Percentiles rank a stretch among this genome's conserved stretches.
These are phyloP conservation scores for Curvularia lunata DNA, from an alignment of 2,329 filamentous ascomycete species.

Conservation along the genomic window DNA sequence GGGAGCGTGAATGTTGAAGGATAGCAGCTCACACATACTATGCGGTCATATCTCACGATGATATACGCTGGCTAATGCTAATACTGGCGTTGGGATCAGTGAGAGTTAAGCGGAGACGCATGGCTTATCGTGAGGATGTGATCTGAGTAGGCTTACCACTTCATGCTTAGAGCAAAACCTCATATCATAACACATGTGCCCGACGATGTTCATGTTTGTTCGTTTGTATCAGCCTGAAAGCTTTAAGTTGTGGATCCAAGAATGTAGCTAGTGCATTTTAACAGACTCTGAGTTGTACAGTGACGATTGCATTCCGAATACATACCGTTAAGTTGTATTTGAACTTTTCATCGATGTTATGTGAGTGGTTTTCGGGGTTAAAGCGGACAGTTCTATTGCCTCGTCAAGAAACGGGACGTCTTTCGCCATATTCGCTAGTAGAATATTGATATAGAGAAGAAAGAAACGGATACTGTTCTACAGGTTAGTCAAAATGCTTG, in stretches of 20 bases:
- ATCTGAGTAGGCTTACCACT: background rate
- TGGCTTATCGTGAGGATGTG: background rate
- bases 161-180: background rate
- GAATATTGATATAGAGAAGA: background rate
- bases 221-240: background rate
- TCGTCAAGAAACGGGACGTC: slow-evolving; percentile 2
- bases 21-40: background rate
- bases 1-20: background rate
- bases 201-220: no score
- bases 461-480: background rate
- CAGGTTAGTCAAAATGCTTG: no score
- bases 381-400: slow-evolving; percentile 1
- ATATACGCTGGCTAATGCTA: background rate
- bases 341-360: slow-evolving; percentile 8
- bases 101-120: background rate
- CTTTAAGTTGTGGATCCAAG: background rate
- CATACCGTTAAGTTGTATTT: background rate
- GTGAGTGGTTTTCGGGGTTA: slow-evolving; percentile 7
- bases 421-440: background rate
- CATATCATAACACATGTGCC: no score
- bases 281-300: background rate
- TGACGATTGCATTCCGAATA: slow-evolving; percentile 1
- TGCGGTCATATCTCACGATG: background rate
- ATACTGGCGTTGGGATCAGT: background rate
- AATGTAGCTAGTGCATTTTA: background rate